phyloP scores from a whole-genome alignment of 2,329 filamentous ascomycete species.

The Fusarium subtropicale region DNA sequence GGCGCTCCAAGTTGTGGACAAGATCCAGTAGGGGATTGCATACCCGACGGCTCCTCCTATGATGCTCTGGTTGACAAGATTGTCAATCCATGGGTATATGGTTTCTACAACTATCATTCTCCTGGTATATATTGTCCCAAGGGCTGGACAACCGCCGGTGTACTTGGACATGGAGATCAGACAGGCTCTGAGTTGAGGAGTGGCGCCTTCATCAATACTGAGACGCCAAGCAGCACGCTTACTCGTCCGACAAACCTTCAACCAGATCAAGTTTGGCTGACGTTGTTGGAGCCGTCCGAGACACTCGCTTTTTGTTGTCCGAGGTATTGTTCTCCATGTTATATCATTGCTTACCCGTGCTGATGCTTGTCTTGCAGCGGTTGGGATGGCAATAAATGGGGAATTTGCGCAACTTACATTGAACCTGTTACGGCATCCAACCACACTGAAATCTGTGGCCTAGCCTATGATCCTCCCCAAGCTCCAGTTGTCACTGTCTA shows the following conservation, averaged over 20 bases:
- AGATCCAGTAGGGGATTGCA: conserved; percentile 29
- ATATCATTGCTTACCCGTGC: background rate
- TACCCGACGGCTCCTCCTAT: conserved; percentile 34
- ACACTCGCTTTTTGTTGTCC: conserved; percentile 43
- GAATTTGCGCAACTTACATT: conserved; percentile 26
- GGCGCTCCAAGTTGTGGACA: conserved; percentile 20
- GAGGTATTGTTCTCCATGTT: conserved; percentile 18
- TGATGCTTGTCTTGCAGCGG: conserved; percentile 21
- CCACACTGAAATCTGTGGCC: background rate
- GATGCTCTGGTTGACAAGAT: conserved; percentile 13
- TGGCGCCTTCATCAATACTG: conserved; percentile 23
- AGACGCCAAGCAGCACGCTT: background rate
- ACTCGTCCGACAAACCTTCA: background rate
- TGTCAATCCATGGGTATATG: conserved; percentile 3
- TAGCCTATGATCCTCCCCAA: background rate
- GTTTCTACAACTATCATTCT: conserved; percentile 39
- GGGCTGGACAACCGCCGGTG: conserved; percentile 43
- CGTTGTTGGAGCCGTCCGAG: conserved; percentile 31
- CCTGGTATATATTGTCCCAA: conserved; percentile 43
- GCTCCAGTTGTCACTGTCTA: background rate
- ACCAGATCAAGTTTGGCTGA: conserved; percentile 6
- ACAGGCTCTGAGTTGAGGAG: background rate
- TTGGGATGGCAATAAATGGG: conserved; percentile 11
- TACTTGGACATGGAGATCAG: conserved; percentile 15
- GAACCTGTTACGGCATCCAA: conserved; percentile 5